These are phyloP conservation scores for Polyplosphaeria fusca DNA, from an alignment of 495 filamentous ascomycete species.

Conservation along the genomic window DNA sequence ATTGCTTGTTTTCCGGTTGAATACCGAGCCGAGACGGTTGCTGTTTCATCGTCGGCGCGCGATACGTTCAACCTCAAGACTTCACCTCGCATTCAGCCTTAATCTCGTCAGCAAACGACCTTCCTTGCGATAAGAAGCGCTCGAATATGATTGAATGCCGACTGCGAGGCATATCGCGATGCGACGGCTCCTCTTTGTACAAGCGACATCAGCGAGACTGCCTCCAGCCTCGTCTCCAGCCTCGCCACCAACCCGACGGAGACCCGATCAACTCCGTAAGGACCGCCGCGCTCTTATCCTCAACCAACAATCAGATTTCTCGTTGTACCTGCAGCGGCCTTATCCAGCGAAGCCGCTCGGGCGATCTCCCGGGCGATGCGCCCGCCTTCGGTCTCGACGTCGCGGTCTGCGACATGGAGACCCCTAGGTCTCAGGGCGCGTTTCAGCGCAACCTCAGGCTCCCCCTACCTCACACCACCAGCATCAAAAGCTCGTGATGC, in stretches of 20 bases:
- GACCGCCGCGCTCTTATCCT: neutral
- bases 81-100: constrained; percentile 1
- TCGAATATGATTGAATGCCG: neutral
- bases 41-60: constrained; percentile 24
- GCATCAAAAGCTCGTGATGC: constrained; percentile 30
- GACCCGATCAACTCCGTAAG: neutral
- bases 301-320: neutral
- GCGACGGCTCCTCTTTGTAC: neutral
- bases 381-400: neutral
- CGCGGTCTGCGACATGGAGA: constrained; percentile 16
- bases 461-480: constrained; percentile 16
- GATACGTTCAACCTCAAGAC: neutral
- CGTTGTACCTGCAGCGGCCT: neutral
- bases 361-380: constrained; percentile 1
- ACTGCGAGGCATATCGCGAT: neutral
- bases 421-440: constrained; percentile 17
- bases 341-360: neutral
- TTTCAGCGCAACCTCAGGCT: constrained; percentile 13
- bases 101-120: constrained; percentile 8
- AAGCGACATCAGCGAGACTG: neutral
- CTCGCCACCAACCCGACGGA: neutral
- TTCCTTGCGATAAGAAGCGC: constrained; percentile 3
- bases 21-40: constrained; percentile 4
- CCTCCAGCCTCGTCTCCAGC: neutral
- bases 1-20: constrained; percentile 19